phyloP scores from a whole-genome alignment of 805 yeast genomes.

The Myxozyma neotropica region DNA sequence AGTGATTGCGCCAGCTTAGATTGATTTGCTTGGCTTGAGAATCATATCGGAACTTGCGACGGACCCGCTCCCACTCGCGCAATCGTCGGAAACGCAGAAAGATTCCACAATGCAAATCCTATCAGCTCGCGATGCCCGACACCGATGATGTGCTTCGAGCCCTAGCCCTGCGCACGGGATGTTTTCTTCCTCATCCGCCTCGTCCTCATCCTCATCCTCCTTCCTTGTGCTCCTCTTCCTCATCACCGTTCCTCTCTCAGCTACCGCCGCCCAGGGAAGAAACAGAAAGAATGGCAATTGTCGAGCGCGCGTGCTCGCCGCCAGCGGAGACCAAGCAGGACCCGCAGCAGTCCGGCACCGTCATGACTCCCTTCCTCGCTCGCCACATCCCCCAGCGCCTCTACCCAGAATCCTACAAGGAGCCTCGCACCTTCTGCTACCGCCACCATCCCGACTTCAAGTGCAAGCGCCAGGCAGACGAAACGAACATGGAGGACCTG shows the following conservation, averaged over 20 bases:
- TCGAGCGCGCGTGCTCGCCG: background rate
- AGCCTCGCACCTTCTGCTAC: slow-evolving; percentile 64
- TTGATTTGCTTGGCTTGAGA: no score
- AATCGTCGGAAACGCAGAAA: background rate
- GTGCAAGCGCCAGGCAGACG: slow-evolving; percentile 70
- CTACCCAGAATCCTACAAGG: slow-evolving; percentile 32
- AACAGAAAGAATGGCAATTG: background rate
- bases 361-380: slow-evolving; percentile 28
- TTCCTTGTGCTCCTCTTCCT: background rate
- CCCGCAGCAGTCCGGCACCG: slow-evolving; percentile 5
- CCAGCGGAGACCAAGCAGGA: background rate
- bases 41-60: background rate
- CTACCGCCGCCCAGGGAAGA: no score
- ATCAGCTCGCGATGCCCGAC: slow-evolving; percentile 4
- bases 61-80: background rate
- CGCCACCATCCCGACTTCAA: slow-evolving; percentile 89
- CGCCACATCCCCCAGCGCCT: slow-evolving; percentile 30
- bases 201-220: background rate
- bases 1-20: no score
- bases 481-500: slow-evolving; percentile 61
- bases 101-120: no score
- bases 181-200: background rate
- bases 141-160: slow-evolving; percentile 10
- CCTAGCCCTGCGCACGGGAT: background rate
- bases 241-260: background rate